Evolutionary conservation across 2,329 filamentous ascomycete species (phyloP).

Genomic region (Microsporum canis): DNA sequence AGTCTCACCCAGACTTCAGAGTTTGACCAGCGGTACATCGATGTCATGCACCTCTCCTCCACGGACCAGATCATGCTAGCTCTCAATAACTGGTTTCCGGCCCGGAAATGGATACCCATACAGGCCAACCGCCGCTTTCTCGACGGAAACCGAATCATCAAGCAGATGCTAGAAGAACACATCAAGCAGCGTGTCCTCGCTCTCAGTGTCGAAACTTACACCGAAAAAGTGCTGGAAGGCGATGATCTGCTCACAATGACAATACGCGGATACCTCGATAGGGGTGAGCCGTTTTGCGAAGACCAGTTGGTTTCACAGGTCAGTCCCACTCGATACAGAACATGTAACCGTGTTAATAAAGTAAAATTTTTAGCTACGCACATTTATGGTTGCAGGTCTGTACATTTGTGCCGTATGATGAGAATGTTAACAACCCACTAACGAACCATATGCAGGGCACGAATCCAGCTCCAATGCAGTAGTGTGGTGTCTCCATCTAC

Average conservation of each 20-base stretch:
- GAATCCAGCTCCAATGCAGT: constrained; percentile 1
- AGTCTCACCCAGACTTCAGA: neutral
- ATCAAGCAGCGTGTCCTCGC: neutral
- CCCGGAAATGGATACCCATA: constrained; percentile 1
- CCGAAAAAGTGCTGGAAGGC: neutral
- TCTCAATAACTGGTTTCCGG: neutral
- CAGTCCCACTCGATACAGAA: neutral
- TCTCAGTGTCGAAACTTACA: neutral
- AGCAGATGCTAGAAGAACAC: constrained; percentile 1
- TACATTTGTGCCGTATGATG: neutral
- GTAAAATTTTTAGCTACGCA: neutral
- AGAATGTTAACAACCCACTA: too few species aligned
- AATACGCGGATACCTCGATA: neutral
- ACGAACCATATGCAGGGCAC: neutral
- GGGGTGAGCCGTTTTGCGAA: neutral
- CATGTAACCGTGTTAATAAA: neutral
- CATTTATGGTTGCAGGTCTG: constrained; percentile 4
- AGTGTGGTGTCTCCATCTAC: constrained; percentile 1
- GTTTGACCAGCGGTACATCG: neutral
- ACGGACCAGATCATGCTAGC: constrained; percentile 4
- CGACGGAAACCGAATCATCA: neutral
- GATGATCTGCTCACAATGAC: constrained; percentile 1
- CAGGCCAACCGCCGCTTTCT: constrained; percentile 6
- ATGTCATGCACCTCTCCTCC: neutral
- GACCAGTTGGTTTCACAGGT: constrained; percentile 6